Evolutionary conservation across 2,329 filamentous ascomycete genomes (phyloP).

Genomic region (Hypoxylon sp.): DNA sequence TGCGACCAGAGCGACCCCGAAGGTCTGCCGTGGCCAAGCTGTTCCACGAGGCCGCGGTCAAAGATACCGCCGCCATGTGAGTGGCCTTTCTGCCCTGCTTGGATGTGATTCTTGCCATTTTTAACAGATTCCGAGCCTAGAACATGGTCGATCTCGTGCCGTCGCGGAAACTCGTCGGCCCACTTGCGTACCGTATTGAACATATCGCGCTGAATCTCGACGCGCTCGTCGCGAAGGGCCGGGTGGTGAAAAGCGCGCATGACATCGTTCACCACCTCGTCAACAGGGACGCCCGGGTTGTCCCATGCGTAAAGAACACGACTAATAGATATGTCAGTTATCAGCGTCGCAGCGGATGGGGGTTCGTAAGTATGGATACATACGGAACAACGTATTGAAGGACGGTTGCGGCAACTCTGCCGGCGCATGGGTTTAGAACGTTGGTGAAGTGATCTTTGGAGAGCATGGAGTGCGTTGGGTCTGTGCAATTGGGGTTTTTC

Average conservation of each 20-base stretch:
- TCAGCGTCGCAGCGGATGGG: no score
- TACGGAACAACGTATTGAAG: slow-evolving; percentile 86
- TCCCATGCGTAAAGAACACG: slow-evolving; percentile 94
- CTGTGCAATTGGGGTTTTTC: slow-evolving; percentile 76
- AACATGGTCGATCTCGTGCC: slow-evolving; percentile 73
- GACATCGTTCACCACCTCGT: slow-evolving; percentile 84
- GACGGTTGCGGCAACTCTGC: slow-evolving; percentile 75
- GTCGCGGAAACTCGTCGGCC: slow-evolving; percentile 74
- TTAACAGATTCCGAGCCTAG: slow-evolving; percentile 85
- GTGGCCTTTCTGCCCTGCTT: slow-evolving; percentile 52
- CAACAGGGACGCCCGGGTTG: slow-evolving; percentile 79
- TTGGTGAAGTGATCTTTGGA: slow-evolving; percentile 88
- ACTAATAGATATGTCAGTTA: slow-evolving; percentile 48
- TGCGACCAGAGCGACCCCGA: slow-evolving; percentile 68
- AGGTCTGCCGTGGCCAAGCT: slow-evolving; percentile 64
- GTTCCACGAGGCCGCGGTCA: slow-evolving; percentile 48
- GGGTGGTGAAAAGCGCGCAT: slow-evolving; percentile 90
- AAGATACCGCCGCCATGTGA: slow-evolving; percentile 52
- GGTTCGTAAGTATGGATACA: slow-evolving; percentile 43
- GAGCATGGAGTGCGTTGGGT: slow-evolving; percentile 83
- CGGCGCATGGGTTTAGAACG: slow-evolving; percentile 78
- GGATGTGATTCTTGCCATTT: slow-evolving; percentile 79
- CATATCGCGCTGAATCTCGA: slow-evolving; percentile 88
- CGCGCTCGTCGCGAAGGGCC: slow-evolving; percentile 74
- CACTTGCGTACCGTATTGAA: slow-evolving; percentile 84